These are phyloP conservation scores for Candida sakaeoensis DNA, from an alignment of 805 yeast genomes.

Conservation along the genomic window DNA sequence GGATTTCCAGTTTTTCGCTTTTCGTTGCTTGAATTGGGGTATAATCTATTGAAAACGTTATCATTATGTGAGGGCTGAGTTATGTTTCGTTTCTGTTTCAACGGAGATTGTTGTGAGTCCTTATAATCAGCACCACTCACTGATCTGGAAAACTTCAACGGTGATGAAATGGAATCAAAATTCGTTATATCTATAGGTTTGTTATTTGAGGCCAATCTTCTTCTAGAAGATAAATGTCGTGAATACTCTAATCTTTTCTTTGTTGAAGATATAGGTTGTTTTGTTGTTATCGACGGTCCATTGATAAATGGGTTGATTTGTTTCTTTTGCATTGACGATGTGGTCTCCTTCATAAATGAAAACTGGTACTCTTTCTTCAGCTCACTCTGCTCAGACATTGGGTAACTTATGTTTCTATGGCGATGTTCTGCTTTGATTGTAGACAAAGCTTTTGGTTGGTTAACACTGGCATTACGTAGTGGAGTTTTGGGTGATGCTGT, in stretches of 20 bases:
- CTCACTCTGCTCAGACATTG: slow-evolving; percentile 16
- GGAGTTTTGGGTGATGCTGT: not conserved
- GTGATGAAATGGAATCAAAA: not conserved
- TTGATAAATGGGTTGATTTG: slow-evolving; percentile 1
- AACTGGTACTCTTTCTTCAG: slow-evolving; percentile 18
- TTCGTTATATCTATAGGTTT: slow-evolving; percentile 4
- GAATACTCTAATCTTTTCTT: slow-evolving; percentile 18
- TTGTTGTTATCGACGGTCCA: not conserved
- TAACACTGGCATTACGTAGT: not conserved
- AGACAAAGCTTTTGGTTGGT: slow-evolving; percentile 5
- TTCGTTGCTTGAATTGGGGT: slow-evolving; percentile 9
- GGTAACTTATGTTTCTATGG: slow-evolving; percentile 15
- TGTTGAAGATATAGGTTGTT: slow-evolving; percentile 10
- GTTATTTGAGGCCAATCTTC: slow-evolving; percentile 12
- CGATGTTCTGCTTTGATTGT: slow-evolving; percentile 1
- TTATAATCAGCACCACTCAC: not conserved
- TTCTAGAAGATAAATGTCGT: slow-evolving; percentile 15
- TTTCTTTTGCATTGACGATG: slow-evolving; percentile 35
- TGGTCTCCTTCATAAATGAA: slow-evolving; percentile 40
- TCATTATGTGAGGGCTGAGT: slow-evolving; percentile 7
- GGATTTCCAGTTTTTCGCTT: slow-evolving; percentile 1
- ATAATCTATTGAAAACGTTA: slow-evolving; percentile 11
- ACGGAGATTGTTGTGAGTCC: slow-evolving; percentile 3
- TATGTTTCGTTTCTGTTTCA: slow-evolving; percentile 4
- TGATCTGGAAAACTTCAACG: slow-evolving; percentile 2